A percentile compares a stretch with the other conserved stretches of the same genome.
phyloP scores from a whole-genome alignment of 768 basidiomycete genomes.

The Brasilioporus rufonigricans region DNA sequence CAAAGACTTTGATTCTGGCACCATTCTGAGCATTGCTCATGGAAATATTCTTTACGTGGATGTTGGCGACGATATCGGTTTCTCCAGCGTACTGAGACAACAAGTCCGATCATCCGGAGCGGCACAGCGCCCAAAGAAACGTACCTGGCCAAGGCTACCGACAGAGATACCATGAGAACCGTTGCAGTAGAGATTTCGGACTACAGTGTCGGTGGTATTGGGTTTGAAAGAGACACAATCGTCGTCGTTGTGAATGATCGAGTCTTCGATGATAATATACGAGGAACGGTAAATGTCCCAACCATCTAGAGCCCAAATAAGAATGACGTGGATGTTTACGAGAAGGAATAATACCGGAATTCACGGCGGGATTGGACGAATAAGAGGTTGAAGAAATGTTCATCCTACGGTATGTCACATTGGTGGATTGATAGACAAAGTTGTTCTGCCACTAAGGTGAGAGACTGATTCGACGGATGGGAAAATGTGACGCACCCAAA shows the following conservation, averaged over 20 bases:
- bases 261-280: conserved; percentile 34
- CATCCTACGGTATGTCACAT: conserved; percentile 41
- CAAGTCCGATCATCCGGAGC: not conserved
- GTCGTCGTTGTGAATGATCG: conserved; percentile 41
- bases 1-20: conserved; percentile 52
- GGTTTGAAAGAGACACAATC: conserved; percentile 35
- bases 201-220: conserved; percentile 38
- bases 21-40: conserved; percentile 49
- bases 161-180: conserved; percentile 42
- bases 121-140: not conserved
- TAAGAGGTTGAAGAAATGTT: conserved; percentile 36
- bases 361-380: conserved; percentile 32
- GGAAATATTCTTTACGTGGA: conserved; percentile 40
- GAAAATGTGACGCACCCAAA: conserved; percentile 35
- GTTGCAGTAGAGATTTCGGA: conserved; percentile 44
- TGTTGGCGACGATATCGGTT: conserved; percentile 44
- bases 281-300: conserved; percentile 49
- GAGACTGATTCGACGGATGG: not conserved
- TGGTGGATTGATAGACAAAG: conserved; percentile 42
- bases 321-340: not conserved
- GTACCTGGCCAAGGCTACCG: conserved; percentile 44
- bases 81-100: conserved; percentile 33
- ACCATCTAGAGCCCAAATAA: conserved; percentile 32
- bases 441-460: conserved; percentile 23
- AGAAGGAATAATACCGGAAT: conserved; percentile 28